phyloP scores from a whole-genome alignment of 768 basidiomycete species.

The Suillus placidus region DNA sequence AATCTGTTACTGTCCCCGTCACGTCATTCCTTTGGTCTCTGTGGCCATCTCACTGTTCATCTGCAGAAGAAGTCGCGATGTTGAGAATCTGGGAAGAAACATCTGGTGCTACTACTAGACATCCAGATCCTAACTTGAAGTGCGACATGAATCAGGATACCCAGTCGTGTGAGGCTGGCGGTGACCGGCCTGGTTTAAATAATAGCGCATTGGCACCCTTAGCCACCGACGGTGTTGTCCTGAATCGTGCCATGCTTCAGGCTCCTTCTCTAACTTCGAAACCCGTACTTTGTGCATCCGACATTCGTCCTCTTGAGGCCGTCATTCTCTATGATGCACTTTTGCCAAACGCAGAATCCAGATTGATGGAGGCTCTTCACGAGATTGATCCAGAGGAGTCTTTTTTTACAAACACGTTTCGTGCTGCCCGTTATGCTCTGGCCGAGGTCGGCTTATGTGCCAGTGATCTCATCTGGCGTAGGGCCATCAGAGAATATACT shows the following conservation, averaged over 20 bases:
- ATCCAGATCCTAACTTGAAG: slow-evolving; percentile 12
- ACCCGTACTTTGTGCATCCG: slow-evolving; percentile 36
- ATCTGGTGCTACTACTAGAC: slow-evolving; percentile 41
- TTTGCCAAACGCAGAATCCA: slow-evolving; percentile 38
- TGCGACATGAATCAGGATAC: slow-evolving; percentile 24
- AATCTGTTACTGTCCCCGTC: background rate
- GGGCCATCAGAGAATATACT: slow-evolving; percentile 43
- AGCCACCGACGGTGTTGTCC: slow-evolving; percentile 14
- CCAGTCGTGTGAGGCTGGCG: slow-evolving; percentile 32
- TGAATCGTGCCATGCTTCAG: slow-evolving; percentile 12
- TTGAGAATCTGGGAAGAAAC: slow-evolving; percentile 54
- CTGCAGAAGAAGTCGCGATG: slow-evolving; percentile 35
- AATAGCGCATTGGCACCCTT: slow-evolving; percentile 20
- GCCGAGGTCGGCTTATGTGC: slow-evolving; percentile 68
- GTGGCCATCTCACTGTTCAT: background rate
- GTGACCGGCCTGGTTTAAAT: slow-evolving; percentile 28
- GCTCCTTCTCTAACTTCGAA: slow-evolving; percentile 19
- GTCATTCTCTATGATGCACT: slow-evolving; percentile 56
- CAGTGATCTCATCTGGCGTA: slow-evolving; percentile 70
- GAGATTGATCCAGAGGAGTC: slow-evolving; percentile 44
- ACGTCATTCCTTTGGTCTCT: background rate
- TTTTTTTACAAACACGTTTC: slow-evolving; percentile 46
- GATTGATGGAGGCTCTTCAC: slow-evolving; percentile 50
- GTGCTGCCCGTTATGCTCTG: slow-evolving; percentile 47
- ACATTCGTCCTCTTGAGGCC: slow-evolving; percentile 49